Evolutionary conservation across 371 early-diverging fungal genomes (phyloP), one percentile per base, ranked within the genome.

Genomic region (Mortierella polycephala): DNA sequence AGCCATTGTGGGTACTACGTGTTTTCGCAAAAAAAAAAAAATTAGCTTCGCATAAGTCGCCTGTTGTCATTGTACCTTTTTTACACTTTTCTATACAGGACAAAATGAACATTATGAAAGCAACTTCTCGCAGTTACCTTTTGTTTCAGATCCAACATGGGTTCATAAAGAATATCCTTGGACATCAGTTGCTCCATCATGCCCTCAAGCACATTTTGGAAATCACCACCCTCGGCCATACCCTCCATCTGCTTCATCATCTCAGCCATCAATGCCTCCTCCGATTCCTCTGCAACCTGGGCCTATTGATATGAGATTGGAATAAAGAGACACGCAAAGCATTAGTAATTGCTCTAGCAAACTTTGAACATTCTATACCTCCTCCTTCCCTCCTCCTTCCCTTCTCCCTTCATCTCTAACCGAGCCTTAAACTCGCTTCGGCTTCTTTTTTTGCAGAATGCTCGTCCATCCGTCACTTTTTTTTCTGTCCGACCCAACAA

Each of bases 151-250:
- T 96, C 96, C 83, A 92, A 92, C 89, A 98, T 92, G 13, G 98
- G 97, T 74, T 97, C 97, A 82, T 95, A 94, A 21, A 98, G 85
- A 49, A 97, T 79, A 53, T 97, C 97, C 75, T 94, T 95, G 57
- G 93, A 91, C 92, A 96, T 93, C 45, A 98, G 82, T 77, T 94
- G 91, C 57, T 93, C 90, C 91, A 98, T 93, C 86, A 97, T 91
- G 21, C 90, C 91, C 68, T 94, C 95, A 16, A 97, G 89, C 64
- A 95, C 88, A 44, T 90, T 86, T 75, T 96, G 94, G 81, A 96
- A 94, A 59, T 95, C 94, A 12, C 88, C 86, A 60, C 85, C 88
- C 45, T 93, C 93, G 67, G 94, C 89, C 76, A 95, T 68, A 1
- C 84, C 84, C 76, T 96, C 98, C 85, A 97, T 90, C 70, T 96